Evolutionary conservation across 108 stramenopile species (phyloP).

Genomic region (Pseudonitzschia pungens): DNA sequence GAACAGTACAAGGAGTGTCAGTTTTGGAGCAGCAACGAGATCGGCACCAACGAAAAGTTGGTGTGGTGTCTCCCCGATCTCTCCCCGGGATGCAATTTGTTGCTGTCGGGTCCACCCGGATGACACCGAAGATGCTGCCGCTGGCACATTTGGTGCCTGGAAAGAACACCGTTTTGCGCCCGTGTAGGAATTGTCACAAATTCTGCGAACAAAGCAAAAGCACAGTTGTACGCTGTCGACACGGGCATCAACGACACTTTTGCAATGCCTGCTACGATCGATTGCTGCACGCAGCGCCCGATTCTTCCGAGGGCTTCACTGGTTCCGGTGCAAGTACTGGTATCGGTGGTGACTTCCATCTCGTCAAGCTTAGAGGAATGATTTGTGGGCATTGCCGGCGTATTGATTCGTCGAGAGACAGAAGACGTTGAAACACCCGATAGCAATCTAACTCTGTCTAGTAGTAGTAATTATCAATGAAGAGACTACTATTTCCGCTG

Average conservation of each 20-base stretch:
- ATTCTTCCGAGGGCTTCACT: background rate
- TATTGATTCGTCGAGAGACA: background rate
- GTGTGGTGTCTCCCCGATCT: conserved; percentile 5
- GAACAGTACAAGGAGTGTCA: background rate
- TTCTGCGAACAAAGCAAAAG: background rate
- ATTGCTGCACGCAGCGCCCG: background rate
- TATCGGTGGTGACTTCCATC: background rate
- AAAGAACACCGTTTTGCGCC: background rate
- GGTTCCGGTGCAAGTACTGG: background rate
- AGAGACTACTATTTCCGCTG: too few relatives aligned
- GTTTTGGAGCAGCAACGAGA: background rate
- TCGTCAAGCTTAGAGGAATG: background rate
- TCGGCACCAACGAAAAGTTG: background rate
- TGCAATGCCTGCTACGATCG: background rate
- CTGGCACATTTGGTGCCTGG: background rate
- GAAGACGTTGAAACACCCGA: too few relatives aligned
- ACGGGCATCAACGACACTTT: background rate
- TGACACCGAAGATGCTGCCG: background rate
- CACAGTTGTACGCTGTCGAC: background rate
- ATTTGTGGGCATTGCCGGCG: background rate
- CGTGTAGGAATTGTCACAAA: background rate
- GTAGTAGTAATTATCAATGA: too few relatives aligned
- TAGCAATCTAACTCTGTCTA: too few relatives aligned
- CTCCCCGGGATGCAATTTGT: background rate
- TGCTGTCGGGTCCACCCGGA: background rate